A percentile compares a stretch with the other conserved stretches of the same genome.
phyloP scores from a whole-genome alignment of 345 rosid species.

The Brassica napus region Da-Ae NC_063441.1:13005501-13006000 shows the following conservation, averaged over 20 bases:
- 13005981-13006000: neutral
- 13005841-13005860: neutral
- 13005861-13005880: neutral
- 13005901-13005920: neutral
- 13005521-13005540: neutral
- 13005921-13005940: neutral
- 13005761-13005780: conserved; percentile 4
- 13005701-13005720: neutral
- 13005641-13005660: conserved; percentile 32
- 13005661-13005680: conserved; percentile 37
- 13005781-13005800: conserved; percentile 25
- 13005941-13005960: neutral
- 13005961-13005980: neutral
- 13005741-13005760: conserved; percentile 40
- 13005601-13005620: neutral
- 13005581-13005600: neutral
- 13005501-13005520: neutral
- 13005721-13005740: conserved; percentile 2
- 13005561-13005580: neutral
- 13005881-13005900: neutral
- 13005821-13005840: conserved; percentile 9
- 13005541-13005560: neutral
- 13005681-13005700: neutral
- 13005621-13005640: conserved; percentile 21
- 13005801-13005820: conserved; percentile 40